Base-by-base conservation (phyloP, 1,284 basidiomycete species). In the Malassezia arunalokei region DNA sequence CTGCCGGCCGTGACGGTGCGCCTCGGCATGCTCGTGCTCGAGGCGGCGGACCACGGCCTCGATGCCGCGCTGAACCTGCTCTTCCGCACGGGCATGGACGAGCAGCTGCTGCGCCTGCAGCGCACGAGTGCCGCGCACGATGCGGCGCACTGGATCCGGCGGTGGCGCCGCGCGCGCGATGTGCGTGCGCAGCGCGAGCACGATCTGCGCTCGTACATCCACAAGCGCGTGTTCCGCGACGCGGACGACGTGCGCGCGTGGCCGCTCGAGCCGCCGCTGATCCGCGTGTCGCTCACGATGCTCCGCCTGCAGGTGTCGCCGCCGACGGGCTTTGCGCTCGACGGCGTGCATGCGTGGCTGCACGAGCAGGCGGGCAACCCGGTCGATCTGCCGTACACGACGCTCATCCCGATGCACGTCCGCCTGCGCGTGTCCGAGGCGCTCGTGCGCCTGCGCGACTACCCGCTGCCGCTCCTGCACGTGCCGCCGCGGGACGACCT, bases 41-140 rank as follows among this genome's bases (percentile, higher is more conserved):
- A 96, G 73, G 84, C 83, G n/a, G 81, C 83, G 24, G 92, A 98
- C 70, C 86, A 92, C 67, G 81, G 83, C 0, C 81, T 95, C 51
- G 92, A 98, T 74, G 81, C 82, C 24, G 81, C 79, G 57, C 74
- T 96, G 31, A 85, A 83, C 44, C 77, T 86, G 11, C 85, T 89
- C 33, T 87, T 82, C 79, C 79, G 81, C 50, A 80, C 83, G 31
- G 90, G 89, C 0, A 75, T 81, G 35, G 81, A 83, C 43, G 90
- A 90, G 54, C 83, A 84, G 45, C 79, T 78, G 48, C 78, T 81
- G n/a, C 79, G 91, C 20, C 73, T 83, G 47, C 32, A n/a, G 43
- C 17, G 39, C 32, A 14, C 40, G 38, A 33, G 29, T 51, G 27
- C 37, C 43, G 78, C 81, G 59, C 81, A 84, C 41, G 84, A 92